These are phyloP conservation scores for Kalaharituber pfeilii DNA, from an alignment of 2,329 filamentous ascomycete genomes.

Conservation along the genomic window DNA sequence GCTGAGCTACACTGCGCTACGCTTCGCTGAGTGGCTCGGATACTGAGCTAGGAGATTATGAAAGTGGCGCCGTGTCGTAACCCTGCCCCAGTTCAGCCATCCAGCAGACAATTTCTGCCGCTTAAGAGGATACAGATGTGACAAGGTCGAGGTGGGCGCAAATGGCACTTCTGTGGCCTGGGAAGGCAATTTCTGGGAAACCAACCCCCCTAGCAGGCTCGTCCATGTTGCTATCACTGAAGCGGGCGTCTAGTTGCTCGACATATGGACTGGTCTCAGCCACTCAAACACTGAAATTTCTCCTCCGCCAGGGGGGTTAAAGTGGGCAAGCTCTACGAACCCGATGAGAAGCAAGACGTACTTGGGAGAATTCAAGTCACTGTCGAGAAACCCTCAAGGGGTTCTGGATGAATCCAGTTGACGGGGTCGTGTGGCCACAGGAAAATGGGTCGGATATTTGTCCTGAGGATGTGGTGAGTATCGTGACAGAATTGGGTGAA, in stretches of 20 bases:
- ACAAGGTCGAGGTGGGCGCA: too few species aligned
- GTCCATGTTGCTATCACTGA: neutral
- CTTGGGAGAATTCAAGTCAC: slow-evolving; percentile 32
- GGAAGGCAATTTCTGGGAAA: slow-evolving; percentile 44
- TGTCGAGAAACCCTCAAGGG: slow-evolving; percentile 50
- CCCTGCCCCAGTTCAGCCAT: too few species aligned
- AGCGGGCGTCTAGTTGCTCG: slow-evolving; percentile 39
- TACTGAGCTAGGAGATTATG: neutral
- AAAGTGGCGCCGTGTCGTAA: too few species aligned
- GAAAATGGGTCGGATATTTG: neutral
- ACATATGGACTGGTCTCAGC: slow-evolving; percentile 56
- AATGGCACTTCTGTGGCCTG: slow-evolving; percentile 29
- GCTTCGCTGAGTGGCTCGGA: too few species aligned
- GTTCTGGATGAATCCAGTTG: slow-evolving; percentile 36
- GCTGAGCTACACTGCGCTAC: too few species aligned
- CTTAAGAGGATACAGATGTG: too few species aligned
- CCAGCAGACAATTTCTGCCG: too few species aligned
- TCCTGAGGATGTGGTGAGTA: neutral
- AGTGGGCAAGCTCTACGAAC: slow-evolving; percentile 24
- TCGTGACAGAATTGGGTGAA: slow-evolving; percentile 41
- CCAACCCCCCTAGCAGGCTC: slow-evolving; percentile 25
- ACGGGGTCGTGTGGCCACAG: slow-evolving; percentile 29
- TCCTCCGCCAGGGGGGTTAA: slow-evolving; percentile 33
- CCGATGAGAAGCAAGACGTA: neutral
- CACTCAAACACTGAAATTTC: slow-evolving; percentile 49